These are phyloP conservation scores for Malus orientalis DNA, from an alignment of 306 rosid genomes.

Conservation along the genomic window DNA sequence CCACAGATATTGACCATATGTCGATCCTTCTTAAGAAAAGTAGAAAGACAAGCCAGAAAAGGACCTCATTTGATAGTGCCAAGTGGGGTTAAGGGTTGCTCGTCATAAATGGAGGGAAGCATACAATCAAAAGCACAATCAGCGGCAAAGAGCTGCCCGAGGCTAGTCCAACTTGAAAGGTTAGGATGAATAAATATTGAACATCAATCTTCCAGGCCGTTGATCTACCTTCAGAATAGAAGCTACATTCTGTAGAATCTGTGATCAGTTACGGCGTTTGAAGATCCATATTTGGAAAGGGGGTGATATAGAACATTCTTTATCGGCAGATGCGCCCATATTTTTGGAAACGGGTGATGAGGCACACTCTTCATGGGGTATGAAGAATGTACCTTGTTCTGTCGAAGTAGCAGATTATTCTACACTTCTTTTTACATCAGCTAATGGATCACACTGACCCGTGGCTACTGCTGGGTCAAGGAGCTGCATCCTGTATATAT, in stretches of 20 bases:
- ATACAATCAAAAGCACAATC: background rate
- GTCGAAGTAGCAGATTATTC: slow-evolving; percentile 1
- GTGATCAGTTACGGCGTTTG: background rate
- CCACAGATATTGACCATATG: slow-evolving; percentile 39
- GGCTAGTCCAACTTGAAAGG: slow-evolving; percentile 1
- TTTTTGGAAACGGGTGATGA: slow-evolving; percentile 22
- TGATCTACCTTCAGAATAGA: background rate
- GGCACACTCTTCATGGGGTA: slow-evolving; percentile 6
- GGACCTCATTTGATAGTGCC: slow-evolving; percentile 30
- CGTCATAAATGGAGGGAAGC: background rate
- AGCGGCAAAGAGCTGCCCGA: background rate
- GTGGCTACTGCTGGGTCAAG: background rate
- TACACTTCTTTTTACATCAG: background rate
- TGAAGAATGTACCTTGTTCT: slow-evolving; percentile 11
- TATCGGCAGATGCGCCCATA: slow-evolving; percentile 15
- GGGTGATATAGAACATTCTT: background rate
- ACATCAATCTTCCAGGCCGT: background rate
- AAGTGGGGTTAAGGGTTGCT: slow-evolving; percentile 45
- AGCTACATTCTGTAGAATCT: background rate
- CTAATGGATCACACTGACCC: background rate
- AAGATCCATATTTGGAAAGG: background rate
- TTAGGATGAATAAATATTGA: background rate
- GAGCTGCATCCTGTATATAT: slow-evolving; percentile 8
- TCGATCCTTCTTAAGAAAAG: slow-evolving; percentile 60
- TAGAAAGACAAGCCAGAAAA: slow-evolving; percentile 33